Conservation (phyloP, 345 rosid genomes). For the Theobroma cacao region DNA sequence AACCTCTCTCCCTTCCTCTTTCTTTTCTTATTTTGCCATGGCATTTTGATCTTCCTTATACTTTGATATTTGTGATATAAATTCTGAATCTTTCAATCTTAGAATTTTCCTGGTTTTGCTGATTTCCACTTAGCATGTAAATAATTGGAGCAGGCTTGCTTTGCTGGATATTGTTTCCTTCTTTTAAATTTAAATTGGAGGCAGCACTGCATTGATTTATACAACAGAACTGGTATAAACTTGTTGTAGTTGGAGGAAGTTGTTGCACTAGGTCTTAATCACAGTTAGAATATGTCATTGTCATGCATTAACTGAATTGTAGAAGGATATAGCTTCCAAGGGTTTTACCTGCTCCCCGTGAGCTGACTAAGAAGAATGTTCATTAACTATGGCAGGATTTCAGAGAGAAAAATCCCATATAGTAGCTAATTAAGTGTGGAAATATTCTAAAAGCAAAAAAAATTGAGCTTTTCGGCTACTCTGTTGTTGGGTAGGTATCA, state of each 20-base stretch:
- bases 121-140: neutral
- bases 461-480: neutral
- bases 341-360: neutral
- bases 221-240: neutral
- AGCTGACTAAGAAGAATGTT: neutral
- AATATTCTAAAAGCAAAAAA: neutral
- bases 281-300: neutral
- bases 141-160: neutral
- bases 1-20: neutral
- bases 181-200: too few relatives aligned
- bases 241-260: neutral
- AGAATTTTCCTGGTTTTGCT: neutral
- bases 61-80: neutral
- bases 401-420: neutral
- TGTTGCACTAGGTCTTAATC: neutral
- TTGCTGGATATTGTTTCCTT: neutral
- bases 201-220: neutral
- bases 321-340: neutral
- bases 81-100: neutral
- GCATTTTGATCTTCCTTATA: neutral
- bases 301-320: neutral
- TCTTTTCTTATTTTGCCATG: neutral
- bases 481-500: neutral
- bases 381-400: neutral
- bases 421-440: neutral